A percentile compares a stretch with the other conserved stretches of the same genome.
These are phyloP conservation scores for Trichaptum fuscoviolaceum DNA, from an alignment of 768 basidiomycete species.

Conservation along the genomic window DNA sequence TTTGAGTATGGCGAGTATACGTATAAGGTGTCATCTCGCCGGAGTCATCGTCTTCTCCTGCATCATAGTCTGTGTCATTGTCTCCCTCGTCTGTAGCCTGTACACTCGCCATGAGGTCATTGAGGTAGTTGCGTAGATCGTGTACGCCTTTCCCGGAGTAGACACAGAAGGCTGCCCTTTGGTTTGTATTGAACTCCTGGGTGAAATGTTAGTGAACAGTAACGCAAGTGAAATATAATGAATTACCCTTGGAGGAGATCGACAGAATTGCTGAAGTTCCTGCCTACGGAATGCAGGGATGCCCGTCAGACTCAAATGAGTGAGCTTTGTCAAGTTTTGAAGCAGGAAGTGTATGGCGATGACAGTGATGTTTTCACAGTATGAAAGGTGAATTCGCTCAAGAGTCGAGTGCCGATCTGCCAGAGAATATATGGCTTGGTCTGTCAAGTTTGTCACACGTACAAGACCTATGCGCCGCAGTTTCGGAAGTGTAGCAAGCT, in stretches of 20 bases:
- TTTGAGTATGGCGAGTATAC: neutral
- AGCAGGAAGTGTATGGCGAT: constrained; percentile 88
- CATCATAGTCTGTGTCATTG: constrained; percentile 31
- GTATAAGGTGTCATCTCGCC: constrained; percentile 29
- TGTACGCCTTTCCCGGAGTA: constrained; percentile 90
- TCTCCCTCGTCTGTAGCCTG: constrained; percentile 54
- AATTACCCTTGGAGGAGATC: constrained; percentile 78
- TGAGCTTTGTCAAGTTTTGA: constrained; percentile 82
- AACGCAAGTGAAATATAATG: constrained; percentile 4
- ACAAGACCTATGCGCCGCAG: constrained; percentile 94
- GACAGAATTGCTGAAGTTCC: constrained; percentile 86
- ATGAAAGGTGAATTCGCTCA: constrained; percentile 94
- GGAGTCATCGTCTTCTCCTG: constrained; percentile 62
- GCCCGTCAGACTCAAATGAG: constrained; percentile 97
- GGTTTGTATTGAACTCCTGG: constrained; percentile 88
- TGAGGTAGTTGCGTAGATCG: constrained; percentile 75
- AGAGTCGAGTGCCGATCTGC: constrained; percentile 81
- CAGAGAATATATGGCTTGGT: constrained; percentile 86
- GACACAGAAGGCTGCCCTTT: constrained; percentile 90
- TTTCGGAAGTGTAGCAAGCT: constrained; percentile 82
- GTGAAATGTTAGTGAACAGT: constrained; percentile 5
- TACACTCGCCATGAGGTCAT: constrained; percentile 68
- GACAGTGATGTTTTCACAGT: constrained; percentile 93
- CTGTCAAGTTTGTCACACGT: constrained; percentile 87
- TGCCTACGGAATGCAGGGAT: constrained; percentile 82